These are phyloP conservation scores for Aspergillus steynii DNA, from an alignment of 495 filamentous ascomycete genomes.

Conservation along the genomic window DNA sequence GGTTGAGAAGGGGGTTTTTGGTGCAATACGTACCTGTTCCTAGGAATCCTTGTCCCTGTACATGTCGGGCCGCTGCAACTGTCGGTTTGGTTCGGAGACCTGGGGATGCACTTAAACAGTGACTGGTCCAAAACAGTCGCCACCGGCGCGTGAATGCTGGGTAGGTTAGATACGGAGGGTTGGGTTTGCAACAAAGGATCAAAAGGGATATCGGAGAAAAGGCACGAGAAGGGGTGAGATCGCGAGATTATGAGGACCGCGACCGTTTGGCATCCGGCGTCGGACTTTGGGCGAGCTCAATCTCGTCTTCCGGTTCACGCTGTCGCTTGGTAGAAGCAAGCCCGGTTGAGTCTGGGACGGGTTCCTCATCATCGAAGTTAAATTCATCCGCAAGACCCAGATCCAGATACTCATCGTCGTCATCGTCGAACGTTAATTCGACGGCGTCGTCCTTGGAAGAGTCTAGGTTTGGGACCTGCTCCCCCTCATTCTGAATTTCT, in stretches of 20 bases:
- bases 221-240: slow-evolving; percentile 3
- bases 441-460: slow-evolving; percentile 42
- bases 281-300: slow-evolving; percentile 26
- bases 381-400: slow-evolving; percentile 17
- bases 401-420: slow-evolving; percentile 28
- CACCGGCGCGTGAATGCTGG: neutral
- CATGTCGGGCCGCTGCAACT: neutral
- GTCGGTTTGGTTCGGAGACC: neutral
- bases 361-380: slow-evolving; percentile 11
- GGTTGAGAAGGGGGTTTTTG: slow-evolving; percentile 1
- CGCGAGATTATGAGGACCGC: slow-evolving; percentile 28
- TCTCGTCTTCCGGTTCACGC: slow-evolving; percentile 33
- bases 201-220: neutral
- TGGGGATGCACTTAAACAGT: neutral
- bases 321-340: slow-evolving; percentile 27
- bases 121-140: neutral
- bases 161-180: neutral
- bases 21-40: slow-evolving; percentile 23
- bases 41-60: neutral
- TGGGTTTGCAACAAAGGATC: neutral
- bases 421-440: slow-evolving; percentile 31
- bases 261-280: slow-evolving; percentile 33
- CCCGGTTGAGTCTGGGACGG: slow-evolving; percentile 9
- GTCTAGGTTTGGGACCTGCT: slow-evolving; percentile 15
- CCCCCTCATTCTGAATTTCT: slow-evolving; percentile 21